phyloP scores from a whole-genome alignment of 495 filamentous ascomycete species.

The Thermothielavioides terrestris region DNA sequence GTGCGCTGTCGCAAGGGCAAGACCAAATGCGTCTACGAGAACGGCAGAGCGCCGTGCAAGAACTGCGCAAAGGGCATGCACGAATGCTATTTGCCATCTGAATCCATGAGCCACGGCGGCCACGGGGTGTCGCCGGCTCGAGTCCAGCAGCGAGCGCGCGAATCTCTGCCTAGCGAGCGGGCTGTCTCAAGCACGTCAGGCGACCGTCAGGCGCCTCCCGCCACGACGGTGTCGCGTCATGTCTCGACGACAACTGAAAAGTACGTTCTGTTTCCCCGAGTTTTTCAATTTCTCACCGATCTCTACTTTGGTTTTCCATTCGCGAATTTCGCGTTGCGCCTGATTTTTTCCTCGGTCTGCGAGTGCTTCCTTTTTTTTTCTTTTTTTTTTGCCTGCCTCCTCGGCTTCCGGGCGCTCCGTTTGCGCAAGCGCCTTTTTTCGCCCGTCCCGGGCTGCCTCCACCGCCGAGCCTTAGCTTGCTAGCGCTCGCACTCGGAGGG shows the following conservation, averaged over 20 bases:
- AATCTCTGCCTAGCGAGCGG: constrained; percentile 39
- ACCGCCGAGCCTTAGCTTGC: constrained; percentile 17
- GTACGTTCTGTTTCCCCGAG: constrained; percentile 29
- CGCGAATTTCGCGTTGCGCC: not conserved
- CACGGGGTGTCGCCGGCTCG: constrained; percentile 32
- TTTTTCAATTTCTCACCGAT: constrained; percentile 5
- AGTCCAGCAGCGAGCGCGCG: constrained; percentile 30
- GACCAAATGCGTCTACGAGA: constrained; percentile 47
- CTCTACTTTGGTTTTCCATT: not conserved
- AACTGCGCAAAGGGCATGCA: constrained; percentile 49
- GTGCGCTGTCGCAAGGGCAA: constrained; percentile 48
- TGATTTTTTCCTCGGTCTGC: not conserved
- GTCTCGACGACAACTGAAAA: constrained; percentile 36
- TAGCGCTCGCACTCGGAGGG: constrained; percentile 21
- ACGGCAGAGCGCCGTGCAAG: constrained; percentile 42
- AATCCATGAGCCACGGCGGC: constrained; percentile 42
- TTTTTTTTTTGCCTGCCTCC: constrained; percentile 3
- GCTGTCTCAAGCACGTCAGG: constrained; percentile 31
- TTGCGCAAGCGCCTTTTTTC: constrained; percentile 8
- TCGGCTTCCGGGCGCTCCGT: not conserved
- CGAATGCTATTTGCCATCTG: constrained; percentile 45
- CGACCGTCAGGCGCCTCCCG: constrained; percentile 36
- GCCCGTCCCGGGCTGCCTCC: constrained; percentile 12
- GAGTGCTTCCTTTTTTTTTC: constrained; percentile 10
- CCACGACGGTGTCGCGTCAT: constrained; percentile 37